Conservation (phyloP, 805 yeast genomes). For the Candida sphagnicola region DNA sequence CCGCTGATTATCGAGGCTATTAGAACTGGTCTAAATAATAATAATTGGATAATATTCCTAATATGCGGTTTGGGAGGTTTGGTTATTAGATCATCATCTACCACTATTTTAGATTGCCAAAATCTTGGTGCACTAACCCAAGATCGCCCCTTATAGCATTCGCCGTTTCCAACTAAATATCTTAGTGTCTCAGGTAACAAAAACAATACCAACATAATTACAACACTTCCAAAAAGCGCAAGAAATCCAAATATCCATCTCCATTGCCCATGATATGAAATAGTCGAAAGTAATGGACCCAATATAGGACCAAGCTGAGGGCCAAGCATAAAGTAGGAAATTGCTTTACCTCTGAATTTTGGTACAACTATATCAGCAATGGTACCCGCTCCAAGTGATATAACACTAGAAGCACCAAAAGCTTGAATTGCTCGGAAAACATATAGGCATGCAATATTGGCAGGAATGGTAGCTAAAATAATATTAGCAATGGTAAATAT, state of each 20-base stretch:
- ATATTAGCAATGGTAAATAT: constrained; percentile 25
- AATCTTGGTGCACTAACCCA: constrained; percentile 26
- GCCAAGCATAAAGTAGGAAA: constrained; percentile 34
- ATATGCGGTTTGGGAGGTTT: constrained; percentile 45
- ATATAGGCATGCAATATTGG: constrained; percentile 25
- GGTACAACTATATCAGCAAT: constrained; percentile 31
- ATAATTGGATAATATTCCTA: constrained; percentile 29
- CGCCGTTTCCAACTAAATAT: constrained; percentile 34
- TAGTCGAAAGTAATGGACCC: constrained; percentile 31
- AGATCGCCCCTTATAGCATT: constrained; percentile 12
- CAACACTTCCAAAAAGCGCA: constrained; percentile 22
- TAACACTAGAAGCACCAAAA: constrained; percentile 33
- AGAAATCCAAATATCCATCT: constrained; percentile 32
- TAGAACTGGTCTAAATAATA: constrained; percentile 41
- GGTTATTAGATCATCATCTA: constrained; percentile 27
- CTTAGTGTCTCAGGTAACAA: constrained; percentile 39
- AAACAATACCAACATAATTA: constrained; percentile 20
- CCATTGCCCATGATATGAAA: constrained; percentile 26
- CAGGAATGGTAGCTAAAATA: constrained; percentile 26
- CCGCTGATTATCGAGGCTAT: constrained; percentile 46
- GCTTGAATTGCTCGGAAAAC: constrained; percentile 32
- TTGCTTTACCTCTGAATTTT: constrained; percentile 24
- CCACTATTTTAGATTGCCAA: constrained; percentile 19
- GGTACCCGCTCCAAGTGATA: constrained; percentile 35
- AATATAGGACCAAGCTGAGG: constrained; percentile 37